Percentiles rank a stretch among this genome's conserved stretches.
Evolutionary conservation across 805 yeast species (phyloP).

Genomic region (Nakazawaea ernobii): DNA sequence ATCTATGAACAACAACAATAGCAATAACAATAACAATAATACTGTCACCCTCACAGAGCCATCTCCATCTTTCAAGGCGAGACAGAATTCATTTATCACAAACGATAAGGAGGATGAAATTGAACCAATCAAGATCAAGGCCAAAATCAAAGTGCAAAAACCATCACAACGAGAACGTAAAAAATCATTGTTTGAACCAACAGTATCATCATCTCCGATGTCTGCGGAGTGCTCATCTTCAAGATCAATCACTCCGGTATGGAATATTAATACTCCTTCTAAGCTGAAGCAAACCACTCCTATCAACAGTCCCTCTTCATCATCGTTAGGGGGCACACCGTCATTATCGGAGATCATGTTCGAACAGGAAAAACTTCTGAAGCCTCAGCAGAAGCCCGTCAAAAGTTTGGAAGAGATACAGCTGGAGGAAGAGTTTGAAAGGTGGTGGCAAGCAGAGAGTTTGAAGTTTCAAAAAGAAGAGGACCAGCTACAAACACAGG

Average conservation of each 20-base stretch:
- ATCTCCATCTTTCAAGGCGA: neutral
- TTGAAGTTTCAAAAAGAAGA: slow-evolving; percentile 48
- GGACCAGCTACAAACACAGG: neutral
- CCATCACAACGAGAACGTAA: slow-evolving; percentile 5
- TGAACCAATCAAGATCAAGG: neutral
- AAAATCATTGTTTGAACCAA: neutral
- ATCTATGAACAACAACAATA: neutral
- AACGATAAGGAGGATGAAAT: too few relatives aligned
- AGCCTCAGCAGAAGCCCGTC: slow-evolving; percentile 14
- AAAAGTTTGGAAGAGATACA: slow-evolving; percentile 63
- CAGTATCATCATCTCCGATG: neutral
- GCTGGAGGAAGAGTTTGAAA: slow-evolving; percentile 78
- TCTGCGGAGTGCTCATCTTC: neutral
- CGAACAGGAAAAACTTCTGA: slow-evolving; percentile 30
- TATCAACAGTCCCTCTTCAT: neutral
- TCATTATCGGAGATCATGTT: slow-evolving; percentile 39
- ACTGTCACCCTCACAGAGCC: neutral
- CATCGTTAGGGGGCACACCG: slow-evolving; percentile 15
- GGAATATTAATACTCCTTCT: neutral
- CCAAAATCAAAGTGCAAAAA: slow-evolving; percentile 1
- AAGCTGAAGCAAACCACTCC: neutral
- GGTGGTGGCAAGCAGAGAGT: slow-evolving; percentile 85
- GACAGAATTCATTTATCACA: neutral
- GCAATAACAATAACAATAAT: neutral
- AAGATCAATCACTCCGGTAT: slow-evolving; percentile 2